Evolutionary conservation across 2,329 filamentous ascomycete species (phyloP).

Genomic region (Neopestalotiopsis rosae): DNA sequence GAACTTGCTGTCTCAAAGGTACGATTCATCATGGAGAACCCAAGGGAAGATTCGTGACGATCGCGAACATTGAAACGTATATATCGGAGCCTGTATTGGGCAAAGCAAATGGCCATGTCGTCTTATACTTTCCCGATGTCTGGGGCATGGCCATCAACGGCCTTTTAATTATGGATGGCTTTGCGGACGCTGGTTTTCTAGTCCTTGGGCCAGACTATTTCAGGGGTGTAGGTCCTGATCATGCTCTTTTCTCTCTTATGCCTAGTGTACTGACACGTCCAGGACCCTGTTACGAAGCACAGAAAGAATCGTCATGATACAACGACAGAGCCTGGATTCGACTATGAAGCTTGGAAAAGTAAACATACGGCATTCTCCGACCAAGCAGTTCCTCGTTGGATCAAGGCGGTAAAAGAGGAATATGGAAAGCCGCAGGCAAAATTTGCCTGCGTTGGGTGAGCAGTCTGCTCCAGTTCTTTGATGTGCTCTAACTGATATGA

Average conservation of each 20-base stretch:
- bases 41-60: slow-evolving; percentile 24
- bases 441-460: slow-evolving; percentile 45
- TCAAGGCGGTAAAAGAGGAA: slow-evolving; percentile 39
- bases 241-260: neutral
- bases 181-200: slow-evolving; percentile 48
- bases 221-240: slow-evolving; percentile 38
- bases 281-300: slow-evolving; percentile 51
- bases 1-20: slow-evolving; percentile 31
- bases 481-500: slow-evolving; percentile 17
- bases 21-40: slow-evolving; percentile 32
- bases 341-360: slow-evolving; percentile 52
- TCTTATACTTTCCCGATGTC: slow-evolving; percentile 52
- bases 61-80: slow-evolving; percentile 32
- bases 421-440: slow-evolving; percentile 41
- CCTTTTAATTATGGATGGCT: slow-evolving; percentile 51
- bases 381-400: slow-evolving; percentile 50
- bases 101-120: slow-evolving; percentile 38
- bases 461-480: slow-evolving; percentile 18
- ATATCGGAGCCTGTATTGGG: slow-evolving; percentile 26
- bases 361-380: slow-evolving; percentile 50
- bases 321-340: slow-evolving; percentile 43
- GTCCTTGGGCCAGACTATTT: slow-evolving; percentile 52
- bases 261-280: neutral
- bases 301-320: slow-evolving; percentile 35
- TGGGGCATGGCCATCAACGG: slow-evolving; percentile 50